Evolutionary conservation across 495 filamentous ascomycete genomes (phyloP).

Genomic region (Hyaloscypha variabilis): DNA sequence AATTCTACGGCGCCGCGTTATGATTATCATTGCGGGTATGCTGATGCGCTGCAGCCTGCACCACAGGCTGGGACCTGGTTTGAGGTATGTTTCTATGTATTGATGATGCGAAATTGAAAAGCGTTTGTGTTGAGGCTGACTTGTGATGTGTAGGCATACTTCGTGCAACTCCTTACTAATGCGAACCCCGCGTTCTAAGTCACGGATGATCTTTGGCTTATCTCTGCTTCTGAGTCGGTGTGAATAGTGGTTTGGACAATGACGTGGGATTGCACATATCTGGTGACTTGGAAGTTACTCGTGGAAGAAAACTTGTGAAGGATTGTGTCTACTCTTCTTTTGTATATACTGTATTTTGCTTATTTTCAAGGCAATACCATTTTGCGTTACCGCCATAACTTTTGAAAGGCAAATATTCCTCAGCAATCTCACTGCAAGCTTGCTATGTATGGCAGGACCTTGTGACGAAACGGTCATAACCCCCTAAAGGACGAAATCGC

Average conservation of each 20-base stretch:
- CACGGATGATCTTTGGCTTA: neutral
- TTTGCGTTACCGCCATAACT: no score
- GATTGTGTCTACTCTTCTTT: neutral
- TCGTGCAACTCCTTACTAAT: conserved; percentile 68
- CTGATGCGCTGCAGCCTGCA: conserved; percentile 63
- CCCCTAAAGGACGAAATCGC: no score
- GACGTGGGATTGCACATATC: neutral
- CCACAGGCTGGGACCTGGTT: conserved; percentile 81
- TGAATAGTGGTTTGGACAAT: neutral
- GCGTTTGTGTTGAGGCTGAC: neutral
- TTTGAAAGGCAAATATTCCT: no score
- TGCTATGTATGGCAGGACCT: no score
- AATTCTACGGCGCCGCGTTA: conserved; percentile 64
- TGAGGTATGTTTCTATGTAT: conserved; percentile 31
- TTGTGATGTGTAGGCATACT: conserved; percentile 56
- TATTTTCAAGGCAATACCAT: no score
- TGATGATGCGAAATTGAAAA: neutral
- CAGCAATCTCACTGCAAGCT: no score
- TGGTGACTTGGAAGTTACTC: neutral
- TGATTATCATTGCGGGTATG: conserved; percentile 70
- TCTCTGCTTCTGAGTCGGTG: neutral
- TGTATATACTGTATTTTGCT: neutral
- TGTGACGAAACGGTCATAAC: no score
- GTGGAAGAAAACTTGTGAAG: neutral
- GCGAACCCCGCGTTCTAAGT: conserved; percentile 59